phyloP scores from a whole-genome alignment of 108 stramenopile genomes.

The Schizochytrium sp. region DNA sequence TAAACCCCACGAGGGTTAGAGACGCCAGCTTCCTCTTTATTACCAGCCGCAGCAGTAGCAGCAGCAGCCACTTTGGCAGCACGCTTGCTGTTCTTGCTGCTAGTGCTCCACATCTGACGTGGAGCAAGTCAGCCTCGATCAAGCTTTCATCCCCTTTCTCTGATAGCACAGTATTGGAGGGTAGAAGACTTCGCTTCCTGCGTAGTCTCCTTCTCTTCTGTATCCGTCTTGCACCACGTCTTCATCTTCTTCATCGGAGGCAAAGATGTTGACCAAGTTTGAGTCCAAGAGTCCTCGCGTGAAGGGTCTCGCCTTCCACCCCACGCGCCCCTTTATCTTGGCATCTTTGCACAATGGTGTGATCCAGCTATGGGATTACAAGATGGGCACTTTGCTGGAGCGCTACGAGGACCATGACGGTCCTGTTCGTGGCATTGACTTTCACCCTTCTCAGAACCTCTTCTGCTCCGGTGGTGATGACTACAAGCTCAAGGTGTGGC shows the following conservation, averaged over 20 bases:
- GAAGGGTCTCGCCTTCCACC: conserved; percentile 98
- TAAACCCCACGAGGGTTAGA: too few relatives aligned
- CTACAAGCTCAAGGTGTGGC: conserved; percentile 99
- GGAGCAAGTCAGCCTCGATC: too few relatives aligned
- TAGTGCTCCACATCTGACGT: too few relatives aligned
- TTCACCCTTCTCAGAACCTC: conserved; percentile 92
- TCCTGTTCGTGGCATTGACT: conserved; percentile 98
- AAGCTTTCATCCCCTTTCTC: too few relatives aligned
- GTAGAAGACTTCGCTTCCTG: too few relatives aligned
- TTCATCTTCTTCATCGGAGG: not conserved
- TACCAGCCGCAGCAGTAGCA: too few relatives aligned
- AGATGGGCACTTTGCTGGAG: conserved; percentile 98
- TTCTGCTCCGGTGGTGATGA: conserved; percentile 98
- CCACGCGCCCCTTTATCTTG: conserved; percentile 97
- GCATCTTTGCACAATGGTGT: conserved; percentile 96
- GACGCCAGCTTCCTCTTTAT: too few relatives aligned
- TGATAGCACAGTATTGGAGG: too few relatives aligned
- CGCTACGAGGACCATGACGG: conserved; percentile 99
- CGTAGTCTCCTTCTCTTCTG: too few relatives aligned
- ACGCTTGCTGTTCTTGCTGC: too few relatives aligned
- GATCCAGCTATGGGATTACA: conserved; percentile 95
- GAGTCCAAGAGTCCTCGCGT: conserved; percentile 97
- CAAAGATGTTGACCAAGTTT: conserved; percentile 87
- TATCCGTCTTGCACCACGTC: too few relatives aligned
- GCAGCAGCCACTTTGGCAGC: too few relatives aligned